These are phyloP conservation scores for Termitomyces sp. DNA, from an alignment of 768 basidiomycete genomes.

Conservation along the genomic window DNA sequence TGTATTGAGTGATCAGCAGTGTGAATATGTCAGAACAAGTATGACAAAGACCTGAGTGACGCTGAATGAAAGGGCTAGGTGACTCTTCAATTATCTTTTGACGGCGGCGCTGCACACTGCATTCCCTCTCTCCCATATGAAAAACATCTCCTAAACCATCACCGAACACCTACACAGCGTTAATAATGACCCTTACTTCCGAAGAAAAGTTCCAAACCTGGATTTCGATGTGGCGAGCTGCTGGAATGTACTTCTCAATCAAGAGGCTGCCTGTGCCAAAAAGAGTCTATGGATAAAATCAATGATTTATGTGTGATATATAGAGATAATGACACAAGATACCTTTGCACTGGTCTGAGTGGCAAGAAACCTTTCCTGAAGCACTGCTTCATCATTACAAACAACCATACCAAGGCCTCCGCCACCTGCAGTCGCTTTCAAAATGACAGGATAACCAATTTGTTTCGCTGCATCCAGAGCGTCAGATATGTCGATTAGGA, in stretches of 20 bases:
- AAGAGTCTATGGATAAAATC: constrained; percentile 12
- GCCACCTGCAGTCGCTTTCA: constrained; percentile 67
- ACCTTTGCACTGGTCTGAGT: constrained; percentile 43
- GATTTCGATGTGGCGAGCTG: constrained; percentile 61
- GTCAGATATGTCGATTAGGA: constrained; percentile 36
- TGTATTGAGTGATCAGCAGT: not conserved
- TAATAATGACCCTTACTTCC: not conserved
- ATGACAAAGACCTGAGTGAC: constrained; percentile 34
- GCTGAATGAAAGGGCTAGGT: constrained; percentile 52
- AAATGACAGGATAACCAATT: constrained; percentile 57
- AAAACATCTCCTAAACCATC: constrained; percentile 54
- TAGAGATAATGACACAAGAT: not conserved
- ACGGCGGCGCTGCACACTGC: constrained; percentile 62
- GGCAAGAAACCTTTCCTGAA: constrained; percentile 28
- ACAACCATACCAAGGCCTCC: constrained; percentile 66
- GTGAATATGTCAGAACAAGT: not conserved
- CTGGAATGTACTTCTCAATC: constrained; percentile 52
- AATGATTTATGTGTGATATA: not conserved
- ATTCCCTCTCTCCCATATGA: constrained; percentile 68
- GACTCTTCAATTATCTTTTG: constrained; percentile 74
- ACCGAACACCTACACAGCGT: constrained; percentile 53
- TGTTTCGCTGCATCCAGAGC: constrained; percentile 32
- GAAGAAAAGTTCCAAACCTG: constrained; percentile 34
- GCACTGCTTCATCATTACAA: constrained; percentile 36
- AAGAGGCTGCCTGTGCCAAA: constrained; percentile 52